These are phyloP conservation scores for Ophiorrhiza pumila DNA, from an alignment of 257 asterid species.

Conservation along the genomic window DNA sequence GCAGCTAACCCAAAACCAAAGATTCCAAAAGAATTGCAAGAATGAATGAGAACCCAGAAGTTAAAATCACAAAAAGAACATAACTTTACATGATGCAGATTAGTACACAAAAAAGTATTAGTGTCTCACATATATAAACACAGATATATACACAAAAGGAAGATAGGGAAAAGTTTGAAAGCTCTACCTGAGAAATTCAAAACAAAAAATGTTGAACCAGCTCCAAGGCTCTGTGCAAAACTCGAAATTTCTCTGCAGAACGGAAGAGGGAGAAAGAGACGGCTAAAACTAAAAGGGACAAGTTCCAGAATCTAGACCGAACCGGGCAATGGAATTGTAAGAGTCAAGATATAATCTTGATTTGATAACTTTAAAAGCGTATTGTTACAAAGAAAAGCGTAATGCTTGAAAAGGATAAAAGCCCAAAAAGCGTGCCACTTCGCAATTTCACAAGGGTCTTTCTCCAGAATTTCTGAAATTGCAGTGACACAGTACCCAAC, in stretches of 20 bases:
- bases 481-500: not conserved
- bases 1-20: not conserved
- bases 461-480: not conserved
- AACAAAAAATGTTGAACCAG: not conserved
- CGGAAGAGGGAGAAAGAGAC: not conserved
- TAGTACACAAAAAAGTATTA: not conserved
- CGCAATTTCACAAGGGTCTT: not conserved
- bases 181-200: constrained; percentile 4
- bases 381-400: not conserved
- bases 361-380: not conserved
- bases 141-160: not conserved
- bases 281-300: not conserved
- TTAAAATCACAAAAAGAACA: not conserved
- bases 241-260: not conserved
- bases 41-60: constrained; percentile 7
- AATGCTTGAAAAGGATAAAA: not conserved
- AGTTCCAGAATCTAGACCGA: not conserved
- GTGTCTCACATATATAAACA: not conserved
- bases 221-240: not conserved
- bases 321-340: too few species aligned
- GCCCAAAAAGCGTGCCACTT: not conserved
- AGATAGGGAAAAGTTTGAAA: not conserved
- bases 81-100: not conserved
- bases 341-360: too few species aligned
- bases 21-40: not conserved